Evolutionary conservation across 2,329 filamentous ascomycete genomes (phyloP), one percentile per base, ranked within the genome.

Genomic region (Phoma sp.): DNA sequence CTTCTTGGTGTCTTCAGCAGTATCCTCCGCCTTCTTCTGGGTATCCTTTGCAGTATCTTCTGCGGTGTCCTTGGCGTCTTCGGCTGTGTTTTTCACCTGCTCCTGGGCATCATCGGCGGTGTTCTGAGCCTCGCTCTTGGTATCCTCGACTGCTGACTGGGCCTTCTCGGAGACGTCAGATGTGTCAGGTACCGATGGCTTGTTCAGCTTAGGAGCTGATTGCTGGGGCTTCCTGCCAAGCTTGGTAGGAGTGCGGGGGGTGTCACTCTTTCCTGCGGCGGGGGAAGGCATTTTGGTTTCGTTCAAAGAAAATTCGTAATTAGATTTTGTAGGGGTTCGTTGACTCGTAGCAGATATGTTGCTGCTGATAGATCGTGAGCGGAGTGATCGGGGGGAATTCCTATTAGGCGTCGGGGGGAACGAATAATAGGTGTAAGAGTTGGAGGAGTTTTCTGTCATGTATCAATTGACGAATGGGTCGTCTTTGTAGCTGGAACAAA

Each of bases 191-290:
- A 69, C 64, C 48, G 65, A 58, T 33, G 66, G 62, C 69, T 74
- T 69, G 67, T 79, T 77, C 48, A 79, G 68, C 68, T 79, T 79
- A 38, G 75, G 73, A 22, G 73, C 72, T 55, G 71, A 59, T 59
- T 66, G 63, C 59, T 76, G 74, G 51, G 75, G 68, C 70, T 78
- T 79, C 60, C 78, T 68, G 57, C 77, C 75, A 60, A 82, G 75
- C 74, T 82, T 82, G 41, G 79, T 81, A 33, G 80, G 79, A 57
- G 79, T 82, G 72, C 78, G 79, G 63, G 79, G 79, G 59, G 72
- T 69, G 45, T 75, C 75, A 69, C 75, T 69, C 75, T 80, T 81
- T 69, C 79, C 79, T 60, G 79, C 79, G 61, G 79, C 79, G 66
- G 79, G 79, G 54, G 79, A 80, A 67, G 79, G 79, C 79, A 81